Evolutionary conservation across 2,329 filamentous ascomycete species (phyloP).

Genomic region (Claviceps purpurea): DNA sequence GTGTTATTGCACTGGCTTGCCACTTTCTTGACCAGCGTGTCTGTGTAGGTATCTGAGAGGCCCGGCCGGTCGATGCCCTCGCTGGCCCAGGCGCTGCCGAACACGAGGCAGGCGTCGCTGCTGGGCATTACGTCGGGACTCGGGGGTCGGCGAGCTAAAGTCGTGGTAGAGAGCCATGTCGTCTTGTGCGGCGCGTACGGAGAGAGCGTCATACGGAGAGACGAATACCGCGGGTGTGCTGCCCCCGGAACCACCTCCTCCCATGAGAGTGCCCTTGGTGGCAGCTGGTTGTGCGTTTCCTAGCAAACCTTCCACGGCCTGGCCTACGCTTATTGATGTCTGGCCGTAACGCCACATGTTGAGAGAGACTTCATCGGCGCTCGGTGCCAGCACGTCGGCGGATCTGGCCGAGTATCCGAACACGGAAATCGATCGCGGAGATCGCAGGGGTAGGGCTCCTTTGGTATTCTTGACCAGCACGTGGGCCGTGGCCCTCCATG

Average conservation of each 20-base stretch:
- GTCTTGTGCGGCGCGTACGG: slow-evolving; percentile 38
- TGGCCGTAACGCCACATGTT: slow-evolving; percentile 21
- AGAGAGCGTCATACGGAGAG: slow-evolving; percentile 42
- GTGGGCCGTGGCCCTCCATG: slow-evolving; percentile 50
- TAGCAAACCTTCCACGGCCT: slow-evolving; percentile 12
- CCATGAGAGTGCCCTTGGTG: slow-evolving; percentile 28
- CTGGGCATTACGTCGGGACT: slow-evolving; percentile 26
- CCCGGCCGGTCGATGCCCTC: slow-evolving; percentile 55
- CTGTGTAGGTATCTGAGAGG: slow-evolving; percentile 53
- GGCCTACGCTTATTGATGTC: not conserved
- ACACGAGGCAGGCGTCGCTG: slow-evolving; percentile 53
- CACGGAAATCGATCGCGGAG: slow-evolving; percentile 39
- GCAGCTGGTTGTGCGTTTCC: slow-evolving; percentile 11
- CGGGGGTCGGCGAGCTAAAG: slow-evolving; percentile 32
- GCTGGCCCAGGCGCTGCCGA: slow-evolving; percentile 55
- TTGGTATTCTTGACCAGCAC: slow-evolving; percentile 51
- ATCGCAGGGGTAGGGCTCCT: slow-evolving; percentile 38
- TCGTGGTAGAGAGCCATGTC: slow-evolving; percentile 47
- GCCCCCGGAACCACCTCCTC: slow-evolving; percentile 35
- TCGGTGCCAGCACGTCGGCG: slow-evolving; percentile 29
- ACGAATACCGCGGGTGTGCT: slow-evolving; percentile 33
- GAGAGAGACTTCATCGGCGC: slow-evolving; percentile 20
- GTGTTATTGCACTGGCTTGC: slow-evolving; percentile 47
- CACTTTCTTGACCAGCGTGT: slow-evolving; percentile 42
- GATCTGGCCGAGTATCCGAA: slow-evolving; percentile 46